These are phyloP conservation scores for Quercus gilva DNA, from an alignment of 306 rosid species.

Conservation along the genomic window DNA sequence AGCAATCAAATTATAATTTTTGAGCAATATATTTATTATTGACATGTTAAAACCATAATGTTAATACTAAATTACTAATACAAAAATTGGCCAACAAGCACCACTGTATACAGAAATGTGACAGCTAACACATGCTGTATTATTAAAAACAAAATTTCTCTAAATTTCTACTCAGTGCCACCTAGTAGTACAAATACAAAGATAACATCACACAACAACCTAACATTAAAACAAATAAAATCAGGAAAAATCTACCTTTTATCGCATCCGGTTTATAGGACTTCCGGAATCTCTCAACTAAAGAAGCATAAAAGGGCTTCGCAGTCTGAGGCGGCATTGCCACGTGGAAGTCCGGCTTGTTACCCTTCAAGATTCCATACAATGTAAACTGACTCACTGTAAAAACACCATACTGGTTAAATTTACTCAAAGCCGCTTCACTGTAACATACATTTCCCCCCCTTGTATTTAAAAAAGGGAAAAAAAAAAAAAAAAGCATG, in stretches of 20 bases:
- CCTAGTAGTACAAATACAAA: neutral
- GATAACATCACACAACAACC: neutral
- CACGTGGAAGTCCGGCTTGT: slow-evolving; percentile 93
- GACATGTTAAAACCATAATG: too few relatives aligned
- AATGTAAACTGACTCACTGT: slow-evolving; percentile 94
- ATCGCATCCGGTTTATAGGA: slow-evolving; percentile 60
- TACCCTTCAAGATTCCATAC: slow-evolving; percentile 82
- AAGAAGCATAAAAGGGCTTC: slow-evolving; percentile 72
- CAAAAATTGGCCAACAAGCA: neutral
- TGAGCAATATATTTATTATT: too few relatives aligned
- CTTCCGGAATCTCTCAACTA: slow-evolving; percentile 65
- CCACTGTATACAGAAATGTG: neutral
- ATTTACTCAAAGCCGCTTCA: neutral
- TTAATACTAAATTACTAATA: too few relatives aligned
- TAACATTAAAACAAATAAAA: neutral
- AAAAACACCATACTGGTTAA: slow-evolving; percentile 13
- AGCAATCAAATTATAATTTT: too few relatives aligned
- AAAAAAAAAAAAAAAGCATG: neutral
- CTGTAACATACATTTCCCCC: neutral
- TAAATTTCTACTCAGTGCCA: neutral
- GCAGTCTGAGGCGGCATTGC: slow-evolving; percentile 89
- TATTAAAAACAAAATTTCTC: too few relatives aligned
- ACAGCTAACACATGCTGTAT: too few relatives aligned
- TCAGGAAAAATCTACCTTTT: slow-evolving; percentile 46
- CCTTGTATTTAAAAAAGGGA: too few relatives aligned